Percentiles rank a stretch among this genome's conserved stretches.
Conservation (phyloP, 23 red algal genomes). For the Cyanidium caldarium region DNA sequence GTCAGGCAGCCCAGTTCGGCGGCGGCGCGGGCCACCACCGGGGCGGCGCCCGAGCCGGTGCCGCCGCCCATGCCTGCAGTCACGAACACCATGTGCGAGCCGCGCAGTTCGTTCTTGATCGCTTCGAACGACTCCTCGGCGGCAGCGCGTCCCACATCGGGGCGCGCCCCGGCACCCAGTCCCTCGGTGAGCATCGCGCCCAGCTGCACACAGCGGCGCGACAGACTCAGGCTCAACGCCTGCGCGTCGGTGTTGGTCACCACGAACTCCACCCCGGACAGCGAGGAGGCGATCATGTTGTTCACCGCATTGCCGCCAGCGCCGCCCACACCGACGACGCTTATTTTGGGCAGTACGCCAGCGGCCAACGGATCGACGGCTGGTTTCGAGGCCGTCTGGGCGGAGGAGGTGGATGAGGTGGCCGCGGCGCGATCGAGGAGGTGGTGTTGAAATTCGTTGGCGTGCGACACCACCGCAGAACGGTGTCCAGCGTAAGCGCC, state of each 20-base stretch:
- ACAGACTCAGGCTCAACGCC: conserved; percentile 6
- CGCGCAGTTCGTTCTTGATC: conserved; percentile 1
- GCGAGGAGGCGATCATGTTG: conserved; percentile 9
- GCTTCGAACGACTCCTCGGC: conserved; percentile 11
- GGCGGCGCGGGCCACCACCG: conserved; percentile 8
- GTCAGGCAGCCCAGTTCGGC: conserved; percentile 19
- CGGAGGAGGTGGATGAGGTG: too few species aligned
- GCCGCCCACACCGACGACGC: conserved; percentile 14
- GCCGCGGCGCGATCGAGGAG: too few species aligned
- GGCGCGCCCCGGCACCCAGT: conserved; percentile 10
- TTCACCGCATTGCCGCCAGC: conserved; percentile 22
- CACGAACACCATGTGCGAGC: conserved; percentile 12
- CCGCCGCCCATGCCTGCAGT: conserved; percentile 28
- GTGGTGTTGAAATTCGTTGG: too few species aligned
- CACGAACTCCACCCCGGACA: conserved; percentile 15
- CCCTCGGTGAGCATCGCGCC: conserved; percentile 11
- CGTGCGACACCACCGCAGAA: too few species aligned
- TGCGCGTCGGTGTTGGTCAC: conserved; percentile 19
- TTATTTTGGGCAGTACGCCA: too few species aligned
- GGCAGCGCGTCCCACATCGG: conserved; percentile 6
- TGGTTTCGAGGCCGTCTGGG: too few species aligned
- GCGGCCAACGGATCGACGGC: too few species aligned
- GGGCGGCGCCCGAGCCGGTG: conserved; percentile 16
- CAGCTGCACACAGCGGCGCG: background rate
- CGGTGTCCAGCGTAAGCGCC: too few species aligned